A percentile compares a stretch with the other conserved stretches of the same genome.
Evolutionary conservation across 352 stramenopile species (phyloP).

Genomic region (Phytophthora pini): DNA sequence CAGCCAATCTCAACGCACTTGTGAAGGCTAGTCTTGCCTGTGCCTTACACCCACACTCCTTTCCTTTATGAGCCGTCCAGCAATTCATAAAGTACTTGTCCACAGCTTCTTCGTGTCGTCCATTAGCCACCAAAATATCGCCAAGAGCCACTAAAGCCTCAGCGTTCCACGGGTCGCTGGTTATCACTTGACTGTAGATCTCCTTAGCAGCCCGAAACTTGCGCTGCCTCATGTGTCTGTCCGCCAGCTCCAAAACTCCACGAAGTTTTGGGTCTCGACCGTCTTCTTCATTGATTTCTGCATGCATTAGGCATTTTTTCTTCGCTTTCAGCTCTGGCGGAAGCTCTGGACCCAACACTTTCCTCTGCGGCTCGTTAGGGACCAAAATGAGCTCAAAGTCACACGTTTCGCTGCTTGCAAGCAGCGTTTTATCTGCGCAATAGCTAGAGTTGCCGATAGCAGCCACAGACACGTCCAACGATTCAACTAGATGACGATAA

Average conservation of each 20-base stretch:
- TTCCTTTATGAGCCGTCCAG: slow-evolving; percentile 39
- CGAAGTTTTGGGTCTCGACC: slow-evolving; percentile 32
- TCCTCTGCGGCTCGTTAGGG: slow-evolving; percentile 24
- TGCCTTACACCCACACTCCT: slow-evolving; percentile 23
- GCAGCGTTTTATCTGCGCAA: neutral
- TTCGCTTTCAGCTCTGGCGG: neutral
- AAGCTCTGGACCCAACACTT: slow-evolving; percentile 5
- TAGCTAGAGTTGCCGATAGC: neutral
- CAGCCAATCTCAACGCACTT: slow-evolving; percentile 49
- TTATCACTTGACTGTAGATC: slow-evolving; percentile 52
- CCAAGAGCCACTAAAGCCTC: slow-evolving; percentile 63
- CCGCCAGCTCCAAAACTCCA: slow-evolving; percentile 43
- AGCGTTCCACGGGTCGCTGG: slow-evolving; percentile 40
- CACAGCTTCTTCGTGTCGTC: slow-evolving; percentile 43
- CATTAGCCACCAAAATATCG: slow-evolving; percentile 57
- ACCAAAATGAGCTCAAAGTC: slow-evolving; percentile 51
- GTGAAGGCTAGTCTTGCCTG: slow-evolving; percentile 44
- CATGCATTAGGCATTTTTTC: slow-evolving; percentile 9
- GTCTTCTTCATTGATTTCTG: slow-evolving; percentile 14
- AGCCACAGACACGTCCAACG: slow-evolving; percentile 32
- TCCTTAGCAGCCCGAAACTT: slow-evolving; percentile 58
- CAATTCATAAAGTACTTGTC: slow-evolving; percentile 52
- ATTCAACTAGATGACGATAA: slow-evolving; percentile 25
- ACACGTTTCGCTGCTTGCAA: slow-evolving; percentile 18
- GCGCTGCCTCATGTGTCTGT: slow-evolving; percentile 47